Evolutionary conservation across 1,139 yeast species (phyloP).

Genomic region (Scheffersomyces cryptocercus): DNA sequence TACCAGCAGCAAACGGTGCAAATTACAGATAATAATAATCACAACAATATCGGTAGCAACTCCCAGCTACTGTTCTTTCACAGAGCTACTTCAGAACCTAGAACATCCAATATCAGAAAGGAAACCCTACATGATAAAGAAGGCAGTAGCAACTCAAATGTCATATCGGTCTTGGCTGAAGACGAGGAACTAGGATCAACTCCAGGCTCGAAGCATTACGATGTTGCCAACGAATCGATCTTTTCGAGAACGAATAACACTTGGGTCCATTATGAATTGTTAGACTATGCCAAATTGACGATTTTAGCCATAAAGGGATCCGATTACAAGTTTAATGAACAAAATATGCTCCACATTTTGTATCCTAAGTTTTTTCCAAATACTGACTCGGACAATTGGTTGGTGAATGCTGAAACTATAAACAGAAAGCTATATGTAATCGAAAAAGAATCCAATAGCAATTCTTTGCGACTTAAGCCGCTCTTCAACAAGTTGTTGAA

Average conservation of each 20-base stretch:
- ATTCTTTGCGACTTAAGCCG: conserved; percentile 15
- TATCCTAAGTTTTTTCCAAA: conserved; percentile 51
- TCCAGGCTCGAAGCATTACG: neutral
- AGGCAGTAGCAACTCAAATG: conserved; percentile 1
- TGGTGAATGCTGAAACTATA: conserved; percentile 24
- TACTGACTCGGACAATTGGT: conserved; percentile 47
- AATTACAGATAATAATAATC: too few species aligned
- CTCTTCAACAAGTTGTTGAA: conserved; percentile 20
- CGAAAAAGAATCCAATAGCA: conserved; percentile 5
- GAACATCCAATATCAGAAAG: neutral
- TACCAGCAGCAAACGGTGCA: neutral
- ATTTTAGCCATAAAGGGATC: conserved; percentile 46
- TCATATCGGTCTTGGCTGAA: neutral
- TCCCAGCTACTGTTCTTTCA: neutral
- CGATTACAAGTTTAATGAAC: conserved; percentile 38
- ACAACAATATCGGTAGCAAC: neutral
- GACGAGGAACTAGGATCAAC: neutral
- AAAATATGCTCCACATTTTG: conserved; percentile 47
- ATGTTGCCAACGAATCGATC: conserved; percentile 10
- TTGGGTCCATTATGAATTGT: conserved; percentile 38
- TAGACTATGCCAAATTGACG: conserved; percentile 42
- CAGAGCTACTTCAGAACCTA: neutral
- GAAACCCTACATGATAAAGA: neutral
- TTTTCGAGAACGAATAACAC: conserved; percentile 26
- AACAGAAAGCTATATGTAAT: conserved; percentile 11